Evolutionary conservation across 441 rosid genomes (phyloP), one percentile per base, ranked within the genome.

Genomic region (Aquilaria agallochum): DNA sequence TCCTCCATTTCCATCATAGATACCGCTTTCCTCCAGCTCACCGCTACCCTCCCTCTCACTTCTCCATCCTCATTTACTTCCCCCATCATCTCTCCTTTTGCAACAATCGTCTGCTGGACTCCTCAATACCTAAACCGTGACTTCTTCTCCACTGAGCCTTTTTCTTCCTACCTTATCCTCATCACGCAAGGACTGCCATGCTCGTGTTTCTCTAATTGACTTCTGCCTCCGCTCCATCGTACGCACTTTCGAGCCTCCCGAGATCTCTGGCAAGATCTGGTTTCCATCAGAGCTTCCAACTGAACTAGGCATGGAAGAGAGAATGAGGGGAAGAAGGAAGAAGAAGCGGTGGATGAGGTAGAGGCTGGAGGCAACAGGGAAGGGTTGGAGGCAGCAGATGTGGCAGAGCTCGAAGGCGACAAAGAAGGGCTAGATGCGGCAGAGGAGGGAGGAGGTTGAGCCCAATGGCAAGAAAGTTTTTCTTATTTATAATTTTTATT

Each of bases 161-260:
- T 90, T 60, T 72, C 95, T 62, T 84, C 94, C 14, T 90, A 90
- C 56, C 92, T 89, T 57, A 80, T 90, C 78, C 84, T 91, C 57
- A 96, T 90, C 65, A 92, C 83, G 27, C 48, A 90, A 74, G 9
- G 96, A 94, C 66, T 94, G 97, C 55, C 99, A 89, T 40, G 99
- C 97, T 64, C 94, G 95, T 56, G 62, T 91, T 68, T 86, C 88
- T 42, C 81, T 94, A 61, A 71, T 94, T 50, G 99, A 94, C 72
- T 80, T 83, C 72, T 88, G 87, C 14, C 86, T 79, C n/a, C 83
- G 81, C 31, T 77, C 97, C 47, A 72, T 84, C 56, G 59, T 77
- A 56, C 66, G 81, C 64, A 86, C 95, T 84, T 76, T 90, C 56
- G 83, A 94, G 5, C 76, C 88, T 15, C 76, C 87, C 9, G 90